Evolutionary conservation across 192 early-diverging fungal genomes (phyloP).

Genomic region (Gamsiella multidivaricata): DNA sequence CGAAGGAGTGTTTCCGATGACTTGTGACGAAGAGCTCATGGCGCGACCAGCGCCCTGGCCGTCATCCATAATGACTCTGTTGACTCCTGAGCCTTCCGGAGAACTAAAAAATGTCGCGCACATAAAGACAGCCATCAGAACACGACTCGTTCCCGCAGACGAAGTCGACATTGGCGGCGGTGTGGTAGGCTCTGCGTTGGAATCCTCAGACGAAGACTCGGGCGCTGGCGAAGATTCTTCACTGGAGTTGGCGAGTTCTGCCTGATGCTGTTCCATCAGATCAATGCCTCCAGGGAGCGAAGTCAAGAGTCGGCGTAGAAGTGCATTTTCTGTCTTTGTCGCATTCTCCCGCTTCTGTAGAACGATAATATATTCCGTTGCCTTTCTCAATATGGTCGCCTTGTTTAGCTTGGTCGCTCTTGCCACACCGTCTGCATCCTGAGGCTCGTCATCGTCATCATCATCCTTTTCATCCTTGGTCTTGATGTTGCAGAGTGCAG

Average conservation of each 20-base stretch:
- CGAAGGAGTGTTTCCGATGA: slow-evolving; percentile 1
- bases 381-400: slow-evolving; percentile 90
- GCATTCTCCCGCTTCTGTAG: slow-evolving; percentile 58
- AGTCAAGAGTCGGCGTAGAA: slow-evolving; percentile 54
- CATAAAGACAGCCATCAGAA: slow-evolving; percentile 73
- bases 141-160: slow-evolving; percentile 49
- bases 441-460: slow-evolving; percentile 63
- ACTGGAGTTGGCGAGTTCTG: slow-evolving; percentile 6
- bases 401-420: slow-evolving; percentile 93
- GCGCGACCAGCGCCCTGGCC: slow-evolving; percentile 43
- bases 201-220: slow-evolving; percentile 27
- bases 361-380: slow-evolving; percentile 89
- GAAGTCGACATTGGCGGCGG: slow-evolving; percentile 55
- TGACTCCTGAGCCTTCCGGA: slow-evolving; percentile 37
- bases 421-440: slow-evolving; percentile 82
- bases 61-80: slow-evolving; percentile 42
- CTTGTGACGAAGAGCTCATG: slow-evolving; percentile 33
- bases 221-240: slow-evolving; percentile 24
- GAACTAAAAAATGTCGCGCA: slow-evolving; percentile 64
- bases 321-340: slow-evolving; percentile 59
- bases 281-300: slow-evolving; percentile 60
- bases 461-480: slow-evolving; percentile 69
- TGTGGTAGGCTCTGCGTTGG: slow-evolving; percentile 26
- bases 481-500: slow-evolving; percentile 75
- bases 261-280: slow-evolving; percentile 43